These are phyloP conservation scores for Plantago coronopus DNA, from an alignment of 305 asterid genomes.

Conservation along the genomic window DNA sequence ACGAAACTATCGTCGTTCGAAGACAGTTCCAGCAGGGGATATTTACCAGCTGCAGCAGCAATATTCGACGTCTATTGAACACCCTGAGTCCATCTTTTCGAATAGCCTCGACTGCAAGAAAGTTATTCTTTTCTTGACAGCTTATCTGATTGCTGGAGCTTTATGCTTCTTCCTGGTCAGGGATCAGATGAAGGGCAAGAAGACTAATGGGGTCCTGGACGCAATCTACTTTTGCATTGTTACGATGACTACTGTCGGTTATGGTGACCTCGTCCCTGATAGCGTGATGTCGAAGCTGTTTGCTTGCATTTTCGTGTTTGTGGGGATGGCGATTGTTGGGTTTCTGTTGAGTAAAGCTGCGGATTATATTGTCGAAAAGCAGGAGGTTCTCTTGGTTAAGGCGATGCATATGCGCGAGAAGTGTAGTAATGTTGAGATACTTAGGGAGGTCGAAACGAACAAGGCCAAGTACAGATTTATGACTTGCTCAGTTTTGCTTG, in stretches of 20 bases:
- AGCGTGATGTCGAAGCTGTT: slow-evolving; percentile 44
- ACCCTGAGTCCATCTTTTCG: slow-evolving; percentile 22
- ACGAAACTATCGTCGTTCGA: slow-evolving; percentile 26
- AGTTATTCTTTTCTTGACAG: slow-evolving; percentile 33
- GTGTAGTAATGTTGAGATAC: slow-evolving; percentile 35
- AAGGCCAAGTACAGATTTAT: slow-evolving; percentile 46
- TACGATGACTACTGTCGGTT: slow-evolving; percentile 89
- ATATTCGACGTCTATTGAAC: slow-evolving; percentile 15
- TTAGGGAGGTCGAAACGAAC: slow-evolving; percentile 45
- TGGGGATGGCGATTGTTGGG: slow-evolving; percentile 70
- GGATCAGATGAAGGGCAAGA: slow-evolving; percentile 57
- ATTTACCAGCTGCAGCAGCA: slow-evolving; percentile 15
- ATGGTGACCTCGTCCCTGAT: slow-evolving; percentile 73
- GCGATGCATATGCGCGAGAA: slow-evolving; percentile 44
- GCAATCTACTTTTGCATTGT: slow-evolving; percentile 66
- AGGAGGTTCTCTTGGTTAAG: slow-evolving; percentile 49
- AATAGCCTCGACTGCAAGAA: slow-evolving; percentile 32
- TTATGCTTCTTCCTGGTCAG: slow-evolving; percentile 49
- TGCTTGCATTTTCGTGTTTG: slow-evolving; percentile 56
- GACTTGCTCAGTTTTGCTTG: slow-evolving; percentile 31
- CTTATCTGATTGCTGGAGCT: slow-evolving; percentile 48
- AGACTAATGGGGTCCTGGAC: slow-evolving; percentile 58
- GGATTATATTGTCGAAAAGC: slow-evolving; percentile 59
- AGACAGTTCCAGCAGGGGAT: slow-evolving; percentile 16
- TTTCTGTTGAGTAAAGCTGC: slow-evolving; percentile 70